Percentiles rank a stretch among this genome's conserved stretches.
Evolutionary conservation across 257 asterid species (phyloP).

Genomic region (Solanum chilense): DNA sequence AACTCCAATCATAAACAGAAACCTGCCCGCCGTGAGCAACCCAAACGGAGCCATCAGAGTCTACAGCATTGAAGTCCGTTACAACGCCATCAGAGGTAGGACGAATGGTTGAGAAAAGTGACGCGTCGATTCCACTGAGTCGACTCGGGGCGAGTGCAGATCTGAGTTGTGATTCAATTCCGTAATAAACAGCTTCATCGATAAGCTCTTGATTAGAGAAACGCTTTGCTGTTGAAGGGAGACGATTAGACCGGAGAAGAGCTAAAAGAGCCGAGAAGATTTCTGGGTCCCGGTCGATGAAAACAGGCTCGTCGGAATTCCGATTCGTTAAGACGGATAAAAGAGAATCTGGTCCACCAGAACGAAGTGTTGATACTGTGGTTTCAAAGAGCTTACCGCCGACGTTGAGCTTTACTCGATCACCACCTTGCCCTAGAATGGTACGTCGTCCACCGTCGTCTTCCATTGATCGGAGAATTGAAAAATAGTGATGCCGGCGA

Average conservation of each 20-base stretch:
- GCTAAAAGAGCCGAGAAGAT: constrained; percentile 75
- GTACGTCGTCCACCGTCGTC: constrained; percentile 13
- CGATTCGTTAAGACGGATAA: constrained; percentile 59
- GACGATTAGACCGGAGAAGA: constrained; percentile 83
- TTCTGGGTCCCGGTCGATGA: constrained; percentile 97
- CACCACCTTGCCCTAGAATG: constrained; percentile 10
- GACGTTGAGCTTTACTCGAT: constrained; percentile 85
- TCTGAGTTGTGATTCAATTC: constrained; percentile 65
- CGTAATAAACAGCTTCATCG: constrained; percentile 78
- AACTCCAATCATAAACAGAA: constrained; percentile 84
- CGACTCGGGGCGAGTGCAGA: constrained; percentile 66
- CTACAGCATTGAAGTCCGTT: constrained; percentile 70
- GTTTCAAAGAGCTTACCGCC: constrained; percentile 95
- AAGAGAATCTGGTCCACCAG: constrained; percentile 83
- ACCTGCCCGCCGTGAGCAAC: constrained; percentile 88
- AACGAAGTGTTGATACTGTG: constrained; percentile 66
- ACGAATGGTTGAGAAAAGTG: constrained; percentile 35
- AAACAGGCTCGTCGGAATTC: constrained; percentile 36
- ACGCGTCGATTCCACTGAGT: constrained; percentile 58
- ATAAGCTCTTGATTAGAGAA: constrained; percentile 74
- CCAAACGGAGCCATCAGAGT: constrained; percentile 70
- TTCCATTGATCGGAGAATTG: constrained; percentile 21
- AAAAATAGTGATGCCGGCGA: not conserved
- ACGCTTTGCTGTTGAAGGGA: constrained; percentile 71
- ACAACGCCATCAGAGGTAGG: constrained; percentile 63